Evolutionary conservation across 169 alveolate genomes (phyloP).

Genomic region (Blepharisma undulans): DNA sequence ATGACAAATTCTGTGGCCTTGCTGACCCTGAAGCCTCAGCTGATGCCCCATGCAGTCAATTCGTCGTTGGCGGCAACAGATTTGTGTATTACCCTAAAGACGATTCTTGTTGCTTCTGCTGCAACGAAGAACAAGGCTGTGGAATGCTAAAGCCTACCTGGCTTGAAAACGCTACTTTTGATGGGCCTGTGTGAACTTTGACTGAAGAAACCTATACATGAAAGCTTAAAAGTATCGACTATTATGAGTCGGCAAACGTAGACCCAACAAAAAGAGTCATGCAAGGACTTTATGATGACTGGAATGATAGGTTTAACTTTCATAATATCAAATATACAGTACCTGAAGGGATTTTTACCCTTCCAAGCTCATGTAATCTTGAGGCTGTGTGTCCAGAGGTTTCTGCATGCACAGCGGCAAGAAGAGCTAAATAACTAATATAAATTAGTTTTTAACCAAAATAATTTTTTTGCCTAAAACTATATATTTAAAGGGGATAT

Average conservation of each 20-base stretch:
- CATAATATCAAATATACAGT: not conserved
- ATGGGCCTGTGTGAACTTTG: not conserved
- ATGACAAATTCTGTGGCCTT: not conserved
- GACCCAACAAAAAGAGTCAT: slow-evolving; percentile 44
- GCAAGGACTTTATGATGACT: slow-evolving; percentile 43
- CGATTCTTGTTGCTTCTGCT: slow-evolving; percentile 4
- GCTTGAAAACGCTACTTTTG: not conserved
- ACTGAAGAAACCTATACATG: no score
- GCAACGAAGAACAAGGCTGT: not conserved
- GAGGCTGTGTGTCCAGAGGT: not conserved
- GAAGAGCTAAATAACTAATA: not conserved
- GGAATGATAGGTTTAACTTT: slow-evolving; percentile 24
- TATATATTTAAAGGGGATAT: not conserved
- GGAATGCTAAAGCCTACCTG: slow-evolving; percentile 15
- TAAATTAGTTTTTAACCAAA: no score
- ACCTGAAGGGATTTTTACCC: not conserved
- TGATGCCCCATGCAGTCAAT: not conserved
- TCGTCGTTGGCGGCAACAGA: slow-evolving; percentile 4
- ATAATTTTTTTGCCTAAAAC: not conserved
- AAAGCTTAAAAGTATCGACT: slow-evolving; percentile 32
- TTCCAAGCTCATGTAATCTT: slow-evolving; percentile 35
- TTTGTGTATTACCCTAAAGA: not conserved
- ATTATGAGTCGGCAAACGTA: slow-evolving; percentile 43
- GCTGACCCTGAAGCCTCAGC: not conserved
- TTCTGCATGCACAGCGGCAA: not conserved